Conservation (phyloP, 768 basidiomycete genomes). For the Dioszegia crocea region DNA sequence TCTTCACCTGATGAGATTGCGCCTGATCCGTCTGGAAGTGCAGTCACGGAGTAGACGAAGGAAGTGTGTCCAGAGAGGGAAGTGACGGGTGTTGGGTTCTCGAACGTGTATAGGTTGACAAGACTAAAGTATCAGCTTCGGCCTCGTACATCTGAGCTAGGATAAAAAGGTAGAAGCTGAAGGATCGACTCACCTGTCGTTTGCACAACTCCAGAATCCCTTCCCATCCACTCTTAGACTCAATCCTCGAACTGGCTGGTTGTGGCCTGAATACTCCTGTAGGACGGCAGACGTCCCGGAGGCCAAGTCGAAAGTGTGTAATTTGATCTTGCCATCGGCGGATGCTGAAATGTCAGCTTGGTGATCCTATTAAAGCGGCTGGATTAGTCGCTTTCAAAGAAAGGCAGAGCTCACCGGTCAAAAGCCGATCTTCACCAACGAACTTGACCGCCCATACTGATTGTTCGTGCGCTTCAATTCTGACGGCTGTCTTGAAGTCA, state of each 20-base stretch:
- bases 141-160: not conserved
- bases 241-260: constrained; percentile 83
- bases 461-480: constrained; percentile 78
- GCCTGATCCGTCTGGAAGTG: constrained; percentile 62
- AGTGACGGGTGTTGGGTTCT: constrained; percentile 59
- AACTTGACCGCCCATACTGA: constrained; percentile 91
- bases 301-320: constrained; percentile 66
- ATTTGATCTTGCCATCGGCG: constrained; percentile 88
- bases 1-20: constrained; percentile 92
- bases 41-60: constrained; percentile 85
- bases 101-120: constrained; percentile 86
- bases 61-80: constrained; percentile 91
- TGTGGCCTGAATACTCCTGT: constrained; percentile 77
- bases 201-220: constrained; percentile 91
- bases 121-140: constrained; percentile 56
- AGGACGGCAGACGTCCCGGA: constrained; percentile 55
- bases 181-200: constrained; percentile 66
- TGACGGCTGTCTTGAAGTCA: constrained; percentile 65
- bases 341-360: constrained; percentile 58
- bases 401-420: constrained; percentile 76
- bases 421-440: constrained; percentile 66
- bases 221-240: constrained; percentile 65
- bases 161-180: too few relatives aligned
- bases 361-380: not conserved
- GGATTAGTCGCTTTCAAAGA: too few relatives aligned